phyloP scores from a whole-genome alignment of 1,284 basidiomycete genomes.

The Melampsora americana region DNA sequence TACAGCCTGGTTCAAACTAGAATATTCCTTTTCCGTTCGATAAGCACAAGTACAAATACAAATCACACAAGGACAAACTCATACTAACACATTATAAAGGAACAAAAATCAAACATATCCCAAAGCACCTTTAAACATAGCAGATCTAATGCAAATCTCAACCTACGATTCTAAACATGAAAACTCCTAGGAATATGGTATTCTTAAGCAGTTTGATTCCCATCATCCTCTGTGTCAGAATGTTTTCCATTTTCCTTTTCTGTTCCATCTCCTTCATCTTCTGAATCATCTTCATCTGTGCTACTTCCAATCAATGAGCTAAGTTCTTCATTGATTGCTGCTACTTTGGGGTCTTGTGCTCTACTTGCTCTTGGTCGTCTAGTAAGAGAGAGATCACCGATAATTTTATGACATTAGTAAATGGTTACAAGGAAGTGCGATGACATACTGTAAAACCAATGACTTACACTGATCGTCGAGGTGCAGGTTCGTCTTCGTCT shows the following conservation, averaged over 20 bases:
- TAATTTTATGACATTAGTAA: background rate
- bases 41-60: no score
- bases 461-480: constrained; percentile 35
- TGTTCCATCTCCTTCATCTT: constrained; percentile 8
- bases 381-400: background rate
- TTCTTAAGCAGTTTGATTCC: no score
- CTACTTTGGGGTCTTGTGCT: constrained; percentile 14
- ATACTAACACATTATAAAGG: no score
- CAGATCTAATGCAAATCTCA: no score
- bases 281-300: constrained; percentile 33
- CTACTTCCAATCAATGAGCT: constrained; percentile 32
- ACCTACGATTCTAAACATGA: no score
- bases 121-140: no score
- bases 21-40: no score
- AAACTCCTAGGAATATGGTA: no score
- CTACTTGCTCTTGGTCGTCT: constrained; percentile 28
- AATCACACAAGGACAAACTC: no score
- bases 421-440: background rate
- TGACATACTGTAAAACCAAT: background rate
- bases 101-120: no score
- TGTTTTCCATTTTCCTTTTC: constrained; percentile 25
- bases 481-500: constrained; percentile 5
- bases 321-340: constrained; percentile 23
- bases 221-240: background rate
- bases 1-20: no score